These are phyloP conservation scores for Mycena metata DNA, from an alignment of 768 basidiomycete species.

Conservation along the genomic window DNA sequence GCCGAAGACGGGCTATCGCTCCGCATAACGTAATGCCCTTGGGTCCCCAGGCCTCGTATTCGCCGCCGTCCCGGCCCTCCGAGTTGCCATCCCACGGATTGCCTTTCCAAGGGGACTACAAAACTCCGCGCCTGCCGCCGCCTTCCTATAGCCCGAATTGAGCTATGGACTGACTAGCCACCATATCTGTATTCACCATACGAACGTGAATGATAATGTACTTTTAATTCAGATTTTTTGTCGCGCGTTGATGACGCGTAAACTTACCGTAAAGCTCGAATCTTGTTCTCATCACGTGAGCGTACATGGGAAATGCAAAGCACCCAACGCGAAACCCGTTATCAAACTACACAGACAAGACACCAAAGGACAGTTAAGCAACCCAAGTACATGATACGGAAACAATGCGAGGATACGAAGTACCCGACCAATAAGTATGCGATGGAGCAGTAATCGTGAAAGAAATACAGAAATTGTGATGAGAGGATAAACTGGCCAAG, in stretches of 20 bases:
- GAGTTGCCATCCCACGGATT: not conserved
- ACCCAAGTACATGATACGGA: not conserved
- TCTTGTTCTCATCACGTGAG: too few relatives aligned
- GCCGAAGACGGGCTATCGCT: not conserved
- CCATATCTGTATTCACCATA: too few relatives aligned
- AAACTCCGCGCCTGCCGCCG: conserved; percentile 4
- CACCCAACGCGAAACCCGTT: too few relatives aligned
- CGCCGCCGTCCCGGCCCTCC: not conserved
- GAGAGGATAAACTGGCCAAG: not conserved
- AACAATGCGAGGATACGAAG: not conserved
- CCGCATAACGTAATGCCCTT: not conserved
- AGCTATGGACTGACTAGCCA: not conserved
- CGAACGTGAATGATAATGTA: too few relatives aligned
- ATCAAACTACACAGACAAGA: too few relatives aligned
- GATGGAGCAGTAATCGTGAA: not conserved
- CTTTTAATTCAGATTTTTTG: too few relatives aligned
- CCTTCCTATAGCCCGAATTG: conserved; percentile 11
- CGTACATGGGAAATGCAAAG: too few relatives aligned
- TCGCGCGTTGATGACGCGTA: too few relatives aligned
- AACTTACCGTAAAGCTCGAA: too few relatives aligned
- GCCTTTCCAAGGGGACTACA: not conserved
- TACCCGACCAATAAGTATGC: too few relatives aligned
- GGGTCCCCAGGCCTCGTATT: not conserved
- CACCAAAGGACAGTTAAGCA: too few relatives aligned
- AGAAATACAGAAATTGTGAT: not conserved